Percentiles rank a stretch among this genome's conserved stretches.
Evolutionary conservation across 345 rosid species (phyloP).

Genomic region (Excoecaria cochinchinensis): DNA sequence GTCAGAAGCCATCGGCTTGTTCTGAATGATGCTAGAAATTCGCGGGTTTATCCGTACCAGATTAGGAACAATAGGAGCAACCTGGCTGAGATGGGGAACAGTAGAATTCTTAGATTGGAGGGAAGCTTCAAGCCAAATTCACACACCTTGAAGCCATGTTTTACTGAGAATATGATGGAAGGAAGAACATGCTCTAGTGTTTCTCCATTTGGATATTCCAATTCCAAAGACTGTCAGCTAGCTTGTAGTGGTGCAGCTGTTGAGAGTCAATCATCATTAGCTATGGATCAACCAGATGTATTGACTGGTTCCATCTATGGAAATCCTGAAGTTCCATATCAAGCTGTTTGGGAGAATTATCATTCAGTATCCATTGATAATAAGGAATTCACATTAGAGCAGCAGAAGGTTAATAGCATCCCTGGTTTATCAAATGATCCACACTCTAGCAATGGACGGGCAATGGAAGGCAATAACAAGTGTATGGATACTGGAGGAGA

Average conservation of each 20-base stretch:
- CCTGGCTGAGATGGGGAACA: too few relatives aligned
- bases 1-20: slow-evolving; percentile 10
- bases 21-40: slow-evolving; percentile 13
- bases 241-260: slow-evolving; percentile 1
- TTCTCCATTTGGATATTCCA: slow-evolving; percentile 7
- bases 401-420: slow-evolving; percentile 5
- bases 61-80: slow-evolving; percentile 13
- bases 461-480: not conserved
- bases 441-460: not conserved
- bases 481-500: not conserved
- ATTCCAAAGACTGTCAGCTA: slow-evolving; percentile 17
- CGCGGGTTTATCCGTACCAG: slow-evolving; percentile 12
- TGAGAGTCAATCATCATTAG: slow-evolving; percentile 1
- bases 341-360: slow-evolving; percentile 7
- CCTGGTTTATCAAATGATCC: not conserved
- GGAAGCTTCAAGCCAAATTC: slow-evolving; percentile 16
- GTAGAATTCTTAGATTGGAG: slow-evolving; percentile 14
- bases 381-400: not conserved
- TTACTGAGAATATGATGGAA: not conserved
- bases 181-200: slow-evolving; percentile 8
- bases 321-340: slow-evolving; percentile 3
- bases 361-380: not conserved
- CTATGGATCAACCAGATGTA: slow-evolving; percentile 18
- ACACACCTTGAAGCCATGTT: slow-evolving; percentile 18
- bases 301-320: slow-evolving; percentile 12